Conservation (phyloP, 768 basidiomycete species). For the Hygrophoropsis aurantiaca region DNA sequence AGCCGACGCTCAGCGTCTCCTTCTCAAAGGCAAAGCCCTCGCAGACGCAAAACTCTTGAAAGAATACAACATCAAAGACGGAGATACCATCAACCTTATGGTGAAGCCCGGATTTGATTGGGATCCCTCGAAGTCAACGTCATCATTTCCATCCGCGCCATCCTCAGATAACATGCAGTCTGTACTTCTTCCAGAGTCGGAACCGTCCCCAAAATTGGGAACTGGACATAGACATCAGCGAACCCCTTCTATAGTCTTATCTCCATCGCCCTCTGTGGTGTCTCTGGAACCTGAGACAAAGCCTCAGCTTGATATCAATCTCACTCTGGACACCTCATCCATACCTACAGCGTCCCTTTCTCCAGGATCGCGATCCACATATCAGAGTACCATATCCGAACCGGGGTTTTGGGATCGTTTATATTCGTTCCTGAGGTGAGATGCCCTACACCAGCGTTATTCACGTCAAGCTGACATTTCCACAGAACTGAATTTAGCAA, state of each 20-base stretch:
- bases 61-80: conserved; percentile 84
- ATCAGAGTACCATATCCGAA: conserved; percentile 55
- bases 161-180: conserved; percentile 7
- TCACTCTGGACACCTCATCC: conserved; percentile 62
- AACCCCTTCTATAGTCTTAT: conserved; percentile 77
- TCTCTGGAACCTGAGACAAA: conserved; percentile 43
- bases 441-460: not conserved
- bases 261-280: conserved; percentile 64
- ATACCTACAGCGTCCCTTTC: conserved; percentile 49
- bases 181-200: conserved; percentile 24
- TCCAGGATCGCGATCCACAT: conserved; percentile 23
- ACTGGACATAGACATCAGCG: conserved; percentile 51
- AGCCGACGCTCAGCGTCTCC: conserved; percentile 77
- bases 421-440: conserved; percentile 59
- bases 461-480: not conserved
- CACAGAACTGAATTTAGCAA: conserved; percentile 61
- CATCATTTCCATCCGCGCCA: conserved; percentile 17
- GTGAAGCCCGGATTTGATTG: conserved; percentile 74
- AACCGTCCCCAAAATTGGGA: conserved; percentile 21
- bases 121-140: conserved; percentile 50
- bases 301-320: conserved; percentile 56
- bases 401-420: conserved; percentile 82
- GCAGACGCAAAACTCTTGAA: conserved; percentile 85
- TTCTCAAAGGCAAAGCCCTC: conserved; percentile 94
- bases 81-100: conserved; percentile 83